Evolutionary conservation across 345 rosid genomes (phyloP).

Genomic region (Populus deltoides): DNA sequence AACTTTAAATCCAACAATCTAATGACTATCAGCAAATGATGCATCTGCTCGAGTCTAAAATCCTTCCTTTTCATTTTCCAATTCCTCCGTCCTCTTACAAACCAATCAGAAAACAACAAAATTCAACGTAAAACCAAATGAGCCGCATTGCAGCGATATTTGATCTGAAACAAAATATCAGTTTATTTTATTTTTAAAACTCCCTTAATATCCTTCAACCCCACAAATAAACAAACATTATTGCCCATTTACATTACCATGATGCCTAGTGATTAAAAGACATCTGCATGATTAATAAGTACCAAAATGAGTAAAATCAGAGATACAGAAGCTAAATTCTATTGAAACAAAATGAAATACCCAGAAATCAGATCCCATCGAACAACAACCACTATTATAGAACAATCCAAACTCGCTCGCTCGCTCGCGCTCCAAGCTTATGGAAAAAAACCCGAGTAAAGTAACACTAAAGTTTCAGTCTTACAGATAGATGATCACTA

Average conservation of each 20-base stretch:
- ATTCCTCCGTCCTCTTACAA: too few species aligned
- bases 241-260: background rate
- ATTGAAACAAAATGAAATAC: background rate
- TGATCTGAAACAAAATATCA: background rate
- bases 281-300: background rate
- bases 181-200: background rate
- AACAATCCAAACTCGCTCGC: background rate
- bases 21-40: background rate
- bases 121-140: too few species aligned
- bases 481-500: background rate
- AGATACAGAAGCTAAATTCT: background rate
- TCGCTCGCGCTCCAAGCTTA: background rate
- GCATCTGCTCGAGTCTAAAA: background rate
- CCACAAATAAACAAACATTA: background rate
- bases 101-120: too few species aligned
- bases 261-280: background rate
- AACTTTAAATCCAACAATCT: background rate
- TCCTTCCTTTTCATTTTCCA: background rate
- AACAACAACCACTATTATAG: background rate
- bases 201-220: too few species aligned
- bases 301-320: background rate
- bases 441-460: background rate
- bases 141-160: background rate
- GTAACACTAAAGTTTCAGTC: background rate
- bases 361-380: constrained; percentile 13